Evolutionary conservation across 1,284 basidiomycete species (phyloP).

Genomic region (Boletus sp.): DNA sequence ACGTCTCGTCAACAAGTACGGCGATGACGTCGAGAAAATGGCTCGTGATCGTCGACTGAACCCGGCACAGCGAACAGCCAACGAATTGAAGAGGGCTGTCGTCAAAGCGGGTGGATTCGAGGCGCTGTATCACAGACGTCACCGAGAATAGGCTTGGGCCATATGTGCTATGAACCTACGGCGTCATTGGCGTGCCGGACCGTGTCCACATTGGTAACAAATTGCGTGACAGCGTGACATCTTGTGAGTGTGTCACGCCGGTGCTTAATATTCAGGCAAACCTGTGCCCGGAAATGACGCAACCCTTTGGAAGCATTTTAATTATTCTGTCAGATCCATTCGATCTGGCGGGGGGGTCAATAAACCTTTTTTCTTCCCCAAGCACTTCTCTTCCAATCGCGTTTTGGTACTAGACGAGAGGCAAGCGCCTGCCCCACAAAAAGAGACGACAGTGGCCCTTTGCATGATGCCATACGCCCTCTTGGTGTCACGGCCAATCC

Average conservation of each 20-base stretch:
- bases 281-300: slow-evolving; percentile 29
- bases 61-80: slow-evolving; percentile 81
- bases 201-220: slow-evolving; percentile 9
- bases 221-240: slow-evolving; percentile 30
- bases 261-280: slow-evolving; percentile 21
- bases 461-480: neutral
- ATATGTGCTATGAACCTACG: slow-evolving; percentile 5
- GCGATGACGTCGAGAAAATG: slow-evolving; percentile 74
- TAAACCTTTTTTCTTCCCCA: slow-evolving; percentile 1
- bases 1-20: slow-evolving; percentile 69
- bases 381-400: slow-evolving; percentile 4
- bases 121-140: slow-evolving; percentile 6
- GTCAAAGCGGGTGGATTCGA: slow-evolving; percentile 44
- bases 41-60: slow-evolving; percentile 79
- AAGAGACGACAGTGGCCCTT: neutral
- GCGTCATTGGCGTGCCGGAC: slow-evolving; percentile 7
- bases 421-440: neutral
- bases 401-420: neutral
- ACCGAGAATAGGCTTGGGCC: slow-evolving; percentile 5
- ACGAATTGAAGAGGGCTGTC: slow-evolving; percentile 69
- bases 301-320: slow-evolving; percentile 13
- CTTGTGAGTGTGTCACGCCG: slow-evolving; percentile 22
- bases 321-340: slow-evolving; percentile 13
- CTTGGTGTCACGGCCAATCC: slow-evolving; percentile 6
- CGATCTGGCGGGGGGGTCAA: slow-evolving; percentile 18